Base-by-base conservation (phyloP, 176 grass and related monocot species). In the Olyra latifolia region DNA sequence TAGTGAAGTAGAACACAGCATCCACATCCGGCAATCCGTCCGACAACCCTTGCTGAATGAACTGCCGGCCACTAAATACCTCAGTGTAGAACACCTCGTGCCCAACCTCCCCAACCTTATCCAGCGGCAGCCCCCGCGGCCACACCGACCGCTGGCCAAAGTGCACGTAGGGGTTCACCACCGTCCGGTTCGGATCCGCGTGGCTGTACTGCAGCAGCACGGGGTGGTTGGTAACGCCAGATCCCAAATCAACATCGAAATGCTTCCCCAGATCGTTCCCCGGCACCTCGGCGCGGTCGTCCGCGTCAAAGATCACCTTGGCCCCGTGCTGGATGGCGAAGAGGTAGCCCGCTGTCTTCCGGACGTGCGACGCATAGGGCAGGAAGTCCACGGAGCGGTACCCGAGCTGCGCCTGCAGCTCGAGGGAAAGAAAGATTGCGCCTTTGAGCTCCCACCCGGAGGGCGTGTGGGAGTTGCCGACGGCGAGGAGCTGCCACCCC, bases 291-390 rank as follows among this genome's bases (percentile, higher is more conserved):
- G 93, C 93, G 49, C 97, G 97, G 85, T 93, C 91, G 52, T 99
- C 97, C 20, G 88, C 97, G 67, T 99, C 97, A 39, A 93, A 99
- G 78, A 99, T 93, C 3, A 96, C 75, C 85, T 93, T 95, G 48
- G 93, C 97, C 74, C 97, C 93, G 71, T 93, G 97, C 79, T 99
- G 97, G 77, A 99, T 85, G 42, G 97, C 93, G 72, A 95, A 99
- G 69, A 99, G 91, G 82, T 99, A 96, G 2, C 97, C 97, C 8
- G 90, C 82, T 17, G 90, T 91, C 84, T 96, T 99, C 75, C 97
- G 97, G 29, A 95, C 97, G 55, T 95, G 84, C 15, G 97, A 99
- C 10, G 78, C 69, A 62, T 99, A 99, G 7, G 97, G 96, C 22
- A 99, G 74, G 93, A 88, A 99, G 87, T 99, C 97, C 9, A 99